Evolutionary conservation across 2,329 filamentous ascomycete species (phyloP).

Genomic region (Macrophomina pseudophaseolina): DNA sequence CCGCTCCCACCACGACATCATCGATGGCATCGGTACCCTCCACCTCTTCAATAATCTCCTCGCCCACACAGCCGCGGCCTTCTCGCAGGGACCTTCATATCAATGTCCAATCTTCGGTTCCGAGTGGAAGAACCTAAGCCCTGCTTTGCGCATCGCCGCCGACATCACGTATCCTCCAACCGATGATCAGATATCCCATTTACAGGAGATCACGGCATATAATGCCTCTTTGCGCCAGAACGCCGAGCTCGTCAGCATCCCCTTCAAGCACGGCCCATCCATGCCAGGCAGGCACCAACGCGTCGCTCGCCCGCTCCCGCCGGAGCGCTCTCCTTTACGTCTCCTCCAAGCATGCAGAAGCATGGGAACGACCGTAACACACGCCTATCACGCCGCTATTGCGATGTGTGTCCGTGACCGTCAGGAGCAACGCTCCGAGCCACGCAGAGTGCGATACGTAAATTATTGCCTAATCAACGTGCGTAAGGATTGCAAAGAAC

Average conservation of each 20-base stretch:
- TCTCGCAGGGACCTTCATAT: conserved; percentile 26
- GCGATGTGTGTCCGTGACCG: conserved; percentile 26
- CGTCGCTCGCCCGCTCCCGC: conserved; percentile 24
- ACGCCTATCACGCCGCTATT: conserved; percentile 30
- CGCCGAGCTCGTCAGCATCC: conserved; percentile 21
- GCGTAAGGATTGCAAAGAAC: conserved; percentile 24
- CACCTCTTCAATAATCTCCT: conserved; percentile 42
- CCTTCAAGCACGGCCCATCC: conserved; percentile 21
- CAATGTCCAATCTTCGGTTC: conserved; percentile 32
- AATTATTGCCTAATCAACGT: conserved; percentile 29
- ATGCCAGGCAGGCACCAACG: conserved; percentile 29
- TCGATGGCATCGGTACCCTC: conserved; percentile 49
- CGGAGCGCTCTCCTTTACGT: conserved; percentile 7
- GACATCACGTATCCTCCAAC: conserved; percentile 12
- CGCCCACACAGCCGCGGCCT: conserved; percentile 33
- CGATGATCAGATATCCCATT: conserved; percentile 4
- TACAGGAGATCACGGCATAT: neutral
- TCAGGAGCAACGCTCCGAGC: neutral
- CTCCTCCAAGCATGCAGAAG: conserved; percentile 27
- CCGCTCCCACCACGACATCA: conserved; percentile 47
- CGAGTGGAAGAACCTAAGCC: conserved; percentile 36
- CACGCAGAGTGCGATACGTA: conserved; percentile 21
- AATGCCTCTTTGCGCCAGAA: neutral
- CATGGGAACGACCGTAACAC: conserved; percentile 26
- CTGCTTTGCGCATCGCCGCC: conserved; percentile 28